phyloP scores from a whole-genome alignment of 2,329 filamentous ascomycete species.

The Sphaerulina musiva region DNA sequence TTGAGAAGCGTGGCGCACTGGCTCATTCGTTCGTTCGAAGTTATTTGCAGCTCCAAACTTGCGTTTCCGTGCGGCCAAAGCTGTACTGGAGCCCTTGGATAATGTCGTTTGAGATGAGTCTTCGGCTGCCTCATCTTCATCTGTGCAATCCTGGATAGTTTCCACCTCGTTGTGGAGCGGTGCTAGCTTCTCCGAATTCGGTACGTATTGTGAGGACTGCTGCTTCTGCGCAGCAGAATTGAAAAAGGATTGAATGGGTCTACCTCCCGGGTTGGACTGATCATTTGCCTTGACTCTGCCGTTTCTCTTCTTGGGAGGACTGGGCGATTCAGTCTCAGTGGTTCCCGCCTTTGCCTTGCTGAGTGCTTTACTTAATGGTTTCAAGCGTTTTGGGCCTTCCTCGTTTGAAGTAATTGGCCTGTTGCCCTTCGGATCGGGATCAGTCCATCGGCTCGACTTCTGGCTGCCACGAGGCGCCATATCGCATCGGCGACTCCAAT shows the following conservation, averaged over 20 bases:
- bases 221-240: constrained; percentile 40
- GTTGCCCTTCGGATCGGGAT: not conserved
- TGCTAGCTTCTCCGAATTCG: constrained; percentile 38
- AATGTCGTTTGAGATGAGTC: constrained; percentile 16
- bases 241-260: constrained; percentile 47
- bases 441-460: constrained; percentile 1
- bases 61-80: constrained; percentile 33
- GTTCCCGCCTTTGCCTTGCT: constrained; percentile 4
- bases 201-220: constrained; percentile 33
- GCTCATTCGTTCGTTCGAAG: constrained; percentile 13
- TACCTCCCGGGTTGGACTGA: constrained; percentile 33
- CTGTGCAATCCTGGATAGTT: constrained; percentile 31
- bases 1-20: constrained; percentile 32
- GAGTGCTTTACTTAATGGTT: constrained; percentile 3
- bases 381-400: not conserved
- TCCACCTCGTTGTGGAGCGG: constrained; percentile 23
- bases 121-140: constrained; percentile 21
- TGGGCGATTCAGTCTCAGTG: not conserved
- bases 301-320: constrained; percentile 3
- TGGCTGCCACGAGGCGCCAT: constrained; percentile 6
- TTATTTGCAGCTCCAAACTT: constrained; percentile 24
- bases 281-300: constrained; percentile 23
- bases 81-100: constrained; percentile 31
- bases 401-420: not conserved
- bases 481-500: not conserved